These are phyloP conservation scores for Thielaviopsis musarum DNA, from an alignment of 2,329 filamentous ascomycete species.

Conservation along the genomic window DNA sequence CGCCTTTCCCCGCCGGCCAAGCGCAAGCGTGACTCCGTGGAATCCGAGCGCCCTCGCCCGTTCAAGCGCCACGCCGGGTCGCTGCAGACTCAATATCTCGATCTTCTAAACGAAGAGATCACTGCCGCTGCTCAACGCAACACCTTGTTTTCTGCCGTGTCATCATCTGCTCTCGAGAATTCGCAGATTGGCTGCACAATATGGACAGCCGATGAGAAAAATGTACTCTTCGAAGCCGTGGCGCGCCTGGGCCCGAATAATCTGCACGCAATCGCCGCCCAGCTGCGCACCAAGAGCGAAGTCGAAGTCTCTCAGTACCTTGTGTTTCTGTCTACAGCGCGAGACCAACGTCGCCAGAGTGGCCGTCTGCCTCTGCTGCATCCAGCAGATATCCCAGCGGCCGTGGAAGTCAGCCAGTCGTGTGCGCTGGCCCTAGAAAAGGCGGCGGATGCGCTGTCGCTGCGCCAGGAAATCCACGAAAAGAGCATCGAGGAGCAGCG, in stretches of 20 bases:
- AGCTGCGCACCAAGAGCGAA: constrained; percentile 54
- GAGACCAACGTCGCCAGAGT: constrained; percentile 24
- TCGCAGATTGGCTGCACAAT: constrained; percentile 49
- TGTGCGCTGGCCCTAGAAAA: constrained; percentile 50
- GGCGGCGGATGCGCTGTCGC: constrained; percentile 48
- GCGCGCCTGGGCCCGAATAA: constrained; percentile 47
- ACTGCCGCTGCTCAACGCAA: constrained; percentile 25
- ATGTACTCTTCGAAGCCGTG: constrained; percentile 48
- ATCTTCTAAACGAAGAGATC: constrained; percentile 40
- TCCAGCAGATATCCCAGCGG: constrained; percentile 48
- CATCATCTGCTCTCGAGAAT: constrained; percentile 32
- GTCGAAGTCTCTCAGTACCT: constrained; percentile 60
- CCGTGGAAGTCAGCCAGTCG: constrained; percentile 50
- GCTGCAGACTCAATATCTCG: constrained; percentile 31
- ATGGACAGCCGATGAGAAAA: constrained; percentile 61
- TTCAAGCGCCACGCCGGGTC: constrained; percentile 29
- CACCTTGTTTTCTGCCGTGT: background rate
- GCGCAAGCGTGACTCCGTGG: background rate
- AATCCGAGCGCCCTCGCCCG: background rate
- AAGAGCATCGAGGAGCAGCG: constrained; percentile 38
- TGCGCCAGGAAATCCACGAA: constrained; percentile 47
- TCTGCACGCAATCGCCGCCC: constrained; percentile 40
- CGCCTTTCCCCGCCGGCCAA: background rate
- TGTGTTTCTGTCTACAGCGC: constrained; percentile 37
- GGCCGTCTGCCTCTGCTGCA: constrained; percentile 1